Conservation (phyloP, 192 early-diverging fungal species). For the Phycomyces nitens region DNA sequence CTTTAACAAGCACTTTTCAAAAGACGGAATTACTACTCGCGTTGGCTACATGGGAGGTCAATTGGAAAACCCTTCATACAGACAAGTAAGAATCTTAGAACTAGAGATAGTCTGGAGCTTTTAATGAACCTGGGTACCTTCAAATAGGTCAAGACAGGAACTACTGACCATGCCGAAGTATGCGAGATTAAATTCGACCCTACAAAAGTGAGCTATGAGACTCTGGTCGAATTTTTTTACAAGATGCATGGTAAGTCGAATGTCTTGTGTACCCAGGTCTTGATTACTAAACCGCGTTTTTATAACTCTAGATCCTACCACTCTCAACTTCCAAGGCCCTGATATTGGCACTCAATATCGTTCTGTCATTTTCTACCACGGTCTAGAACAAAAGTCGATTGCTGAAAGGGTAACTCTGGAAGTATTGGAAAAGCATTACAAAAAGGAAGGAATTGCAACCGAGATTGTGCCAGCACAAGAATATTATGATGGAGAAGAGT, state of each 20-base stretch:
- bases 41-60: slow-evolving; percentile 36
- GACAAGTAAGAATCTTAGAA: no score
- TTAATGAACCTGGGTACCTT: no score
- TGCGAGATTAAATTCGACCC: slow-evolving; percentile 76
- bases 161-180: slow-evolving; percentile 80
- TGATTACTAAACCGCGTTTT: background rate
- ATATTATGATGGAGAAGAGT: slow-evolving; percentile 82
- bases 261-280: background rate
- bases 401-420: slow-evolving; percentile 67
- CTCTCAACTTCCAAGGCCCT: slow-evolving; percentile 73
- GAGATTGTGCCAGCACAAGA: slow-evolving; percentile 61
- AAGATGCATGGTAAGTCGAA: slow-evolving; percentile 52
- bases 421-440: slow-evolving; percentile 56
- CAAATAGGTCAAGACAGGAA: slow-evolving; percentile 47
- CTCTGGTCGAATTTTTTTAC: slow-evolving; percentile 80
- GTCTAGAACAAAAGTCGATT: slow-evolving; percentile 60
- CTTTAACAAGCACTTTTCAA: slow-evolving; percentile 29
- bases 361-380: slow-evolving; percentile 81
- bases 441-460: slow-evolving; percentile 56
- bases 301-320: slow-evolving; percentile 67
- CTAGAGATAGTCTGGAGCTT: background rate
- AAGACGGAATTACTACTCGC: slow-evolving; percentile 20
- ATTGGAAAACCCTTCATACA: slow-evolving; percentile 21
- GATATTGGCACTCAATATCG: slow-evolving; percentile 90
- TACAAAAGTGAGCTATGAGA: slow-evolving; percentile 60